Evolutionary conservation across 176 grass and related monocot species (phyloP).

Genomic region (Poa pratensis): DNA sequence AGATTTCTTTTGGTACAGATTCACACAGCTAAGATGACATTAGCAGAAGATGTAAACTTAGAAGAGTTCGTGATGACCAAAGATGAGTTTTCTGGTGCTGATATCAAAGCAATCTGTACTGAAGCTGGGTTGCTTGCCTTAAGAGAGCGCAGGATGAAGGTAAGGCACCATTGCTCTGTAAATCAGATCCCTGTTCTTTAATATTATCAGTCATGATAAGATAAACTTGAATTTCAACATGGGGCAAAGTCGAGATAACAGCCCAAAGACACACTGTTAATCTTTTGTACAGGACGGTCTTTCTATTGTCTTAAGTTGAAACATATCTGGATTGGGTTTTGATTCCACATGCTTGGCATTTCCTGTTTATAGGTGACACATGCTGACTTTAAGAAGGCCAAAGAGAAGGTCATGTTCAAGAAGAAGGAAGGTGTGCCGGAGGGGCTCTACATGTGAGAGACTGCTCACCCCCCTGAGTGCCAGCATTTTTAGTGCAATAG

Average conservation of each 20-base stretch:
- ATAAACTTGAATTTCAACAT: not conserved
- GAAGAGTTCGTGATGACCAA: conserved; percentile 89
- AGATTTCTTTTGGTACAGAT: conserved; percentile 48
- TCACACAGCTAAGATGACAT: conserved; percentile 84
- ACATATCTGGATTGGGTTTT: not conserved
- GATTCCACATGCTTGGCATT: not conserved
- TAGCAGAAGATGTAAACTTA: conserved; percentile 80
- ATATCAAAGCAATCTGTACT: conserved; percentile 89
- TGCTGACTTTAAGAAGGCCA: conserved; percentile 90
- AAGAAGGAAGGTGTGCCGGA: conserved; percentile 98
- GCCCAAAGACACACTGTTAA: not conserved
- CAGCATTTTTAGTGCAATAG: conserved; percentile 9
- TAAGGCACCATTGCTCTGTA: conserved; percentile 20
- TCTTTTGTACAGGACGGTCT: not conserved
- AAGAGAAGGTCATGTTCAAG: conserved; percentile 99
- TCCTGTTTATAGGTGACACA: conserved; percentile 75
- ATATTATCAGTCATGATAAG: not conserved
- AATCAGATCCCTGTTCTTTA: not conserved
- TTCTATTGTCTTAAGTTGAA: not conserved
- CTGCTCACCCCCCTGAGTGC: not conserved
- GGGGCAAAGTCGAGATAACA: not conserved
- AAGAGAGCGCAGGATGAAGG: conserved; percentile 87
- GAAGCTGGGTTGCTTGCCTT: conserved; percentile 88
- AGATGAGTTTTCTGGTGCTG: conserved; percentile 85
- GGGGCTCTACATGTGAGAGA: conserved; percentile 89